Base-by-base conservation (phyloP, 805 yeast genomes). In the Candida sonorensis region DNA sequence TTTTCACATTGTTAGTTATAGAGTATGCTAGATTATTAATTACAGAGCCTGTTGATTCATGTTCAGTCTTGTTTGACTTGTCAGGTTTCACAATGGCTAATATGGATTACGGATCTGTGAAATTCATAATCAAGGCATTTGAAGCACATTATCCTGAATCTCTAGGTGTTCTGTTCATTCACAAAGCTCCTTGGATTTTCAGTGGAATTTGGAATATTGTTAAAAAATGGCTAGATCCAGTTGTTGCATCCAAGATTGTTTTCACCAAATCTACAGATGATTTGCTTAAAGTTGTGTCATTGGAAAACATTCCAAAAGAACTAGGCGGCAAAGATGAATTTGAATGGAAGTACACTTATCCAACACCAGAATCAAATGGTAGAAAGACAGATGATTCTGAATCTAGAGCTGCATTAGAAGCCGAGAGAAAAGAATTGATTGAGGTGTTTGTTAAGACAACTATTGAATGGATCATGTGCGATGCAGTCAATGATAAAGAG, bases 61-160 rank as follows among this genome's bases (percentile, higher is more conserved):
- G 86, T 29, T 77, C 92, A 2, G 75, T 92, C 33, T 58, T 92
- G 21, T 92, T 92, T 54, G 98, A 92, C 54, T 63, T 92, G 50
- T 67, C 82, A 10, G 95, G 81, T 4, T 92, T 92, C 53, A 73
- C 94, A 7, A 73, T 87, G 67, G 72, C 87, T 38, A 92, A 90
- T 55, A 92, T 94, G 83, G 98, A 92, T 61, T 86, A 86, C 52
- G 68, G 74, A 3, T 86, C 96, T 4, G 94, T 92, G 38, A 88
- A 88, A 61, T 90, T 84, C 59, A 73, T 92, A 61, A 80, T 88
- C 39, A 73, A 77, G 34, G 81, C 88, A 39, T 87, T 92, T 57
- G 97, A 92, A 65, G 94, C 95, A 0, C 95, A 90, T 54, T 92
- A 90, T 56, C 98, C 98, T 1, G 98, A 92, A 60, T 80, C 85